Percentiles rank a stretch among this genome's conserved stretches.
phyloP scores from a whole-genome alignment of 176 grass and related monocot species.

The Thalia dealbata region DNA sequence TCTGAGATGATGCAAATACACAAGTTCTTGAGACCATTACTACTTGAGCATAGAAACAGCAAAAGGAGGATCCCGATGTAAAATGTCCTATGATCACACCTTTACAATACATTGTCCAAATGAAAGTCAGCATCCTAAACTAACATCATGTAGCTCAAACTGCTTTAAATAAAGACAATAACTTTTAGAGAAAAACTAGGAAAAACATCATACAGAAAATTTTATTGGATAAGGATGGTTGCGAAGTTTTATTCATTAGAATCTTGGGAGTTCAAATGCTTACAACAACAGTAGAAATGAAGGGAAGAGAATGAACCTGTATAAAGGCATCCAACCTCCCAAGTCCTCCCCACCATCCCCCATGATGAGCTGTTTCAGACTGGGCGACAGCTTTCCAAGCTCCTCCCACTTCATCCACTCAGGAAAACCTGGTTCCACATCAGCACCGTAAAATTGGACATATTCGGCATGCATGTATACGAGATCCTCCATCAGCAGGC shows the following conservation, averaged over 20 bases:
- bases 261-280: neutral
- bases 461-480: constrained; percentile 59
- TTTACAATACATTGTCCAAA: neutral
- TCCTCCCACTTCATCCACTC: constrained; percentile 69
- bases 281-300: neutral
- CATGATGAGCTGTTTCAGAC: constrained; percentile 28
- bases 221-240: neutral
- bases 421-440: constrained; percentile 20
- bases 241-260: neutral
- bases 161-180: neutral
- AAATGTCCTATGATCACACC: neutral
- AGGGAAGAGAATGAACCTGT: constrained; percentile 40
- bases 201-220: neutral
- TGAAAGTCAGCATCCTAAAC: neutral
- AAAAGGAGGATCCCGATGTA: neutral
- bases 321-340: constrained; percentile 52
- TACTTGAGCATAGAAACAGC: neutral
- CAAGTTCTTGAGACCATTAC: neutral
- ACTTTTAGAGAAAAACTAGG: neutral
- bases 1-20: neutral
- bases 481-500: constrained; percentile 75
- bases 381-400: constrained; percentile 26
- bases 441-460: constrained; percentile 62
- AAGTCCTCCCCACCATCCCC: constrained; percentile 32
- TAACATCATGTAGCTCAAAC: neutral